phyloP scores from a whole-genome alignment of 2,329 filamentous ascomycete genomes.

The Colletotrichum costaricense region DNA sequence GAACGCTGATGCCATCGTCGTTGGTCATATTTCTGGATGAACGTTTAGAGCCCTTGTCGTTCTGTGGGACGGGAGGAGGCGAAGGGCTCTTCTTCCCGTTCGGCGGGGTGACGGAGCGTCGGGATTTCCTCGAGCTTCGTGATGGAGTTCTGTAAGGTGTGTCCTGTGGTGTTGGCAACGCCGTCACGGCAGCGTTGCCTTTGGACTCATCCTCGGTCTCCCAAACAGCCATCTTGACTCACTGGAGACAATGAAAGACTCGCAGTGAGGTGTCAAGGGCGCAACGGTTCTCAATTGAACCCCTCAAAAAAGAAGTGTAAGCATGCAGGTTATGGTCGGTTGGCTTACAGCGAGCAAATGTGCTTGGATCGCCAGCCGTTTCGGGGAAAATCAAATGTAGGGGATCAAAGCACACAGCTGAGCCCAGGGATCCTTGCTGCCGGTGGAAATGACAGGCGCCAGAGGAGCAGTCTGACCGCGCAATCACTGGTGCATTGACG shows the following conservation, averaged over 20 bases:
- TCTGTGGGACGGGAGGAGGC: constrained; percentile 60
- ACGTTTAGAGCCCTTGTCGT: constrained; percentile 59
- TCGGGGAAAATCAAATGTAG: constrained; percentile 27
- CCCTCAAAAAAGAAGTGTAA: constrained; percentile 17
- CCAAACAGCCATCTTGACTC: constrained; percentile 63
- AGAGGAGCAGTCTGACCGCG: constrained; percentile 28
- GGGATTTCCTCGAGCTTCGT: constrained; percentile 69
- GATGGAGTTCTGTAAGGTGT: constrained; percentile 81
- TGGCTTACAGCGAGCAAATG: constrained; percentile 23
- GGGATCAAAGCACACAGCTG: constrained; percentile 36
- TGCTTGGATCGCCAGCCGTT: constrained; percentile 33
- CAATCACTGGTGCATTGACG: constrained; percentile 36
- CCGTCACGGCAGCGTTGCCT: constrained; percentile 62
- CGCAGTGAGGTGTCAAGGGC: constrained; percentile 5
- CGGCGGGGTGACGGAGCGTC: constrained; percentile 75
- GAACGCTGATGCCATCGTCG: constrained; percentile 77
- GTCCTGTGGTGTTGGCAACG: constrained; percentile 76
- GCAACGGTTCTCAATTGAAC: constrained; percentile 28
- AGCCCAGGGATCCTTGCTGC: constrained; percentile 32
- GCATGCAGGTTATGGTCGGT: constrained; percentile 24
- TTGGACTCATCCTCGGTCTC: constrained; percentile 73
- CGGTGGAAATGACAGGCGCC: constrained; percentile 31
- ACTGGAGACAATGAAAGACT: constrained; percentile 4
- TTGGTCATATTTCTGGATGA: constrained; percentile 68
- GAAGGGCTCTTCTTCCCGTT: constrained; percentile 64